These are phyloP conservation scores for Salix purpurea DNA, from an alignment of 345 rosid genomes.

Conservation along the genomic window DNA sequence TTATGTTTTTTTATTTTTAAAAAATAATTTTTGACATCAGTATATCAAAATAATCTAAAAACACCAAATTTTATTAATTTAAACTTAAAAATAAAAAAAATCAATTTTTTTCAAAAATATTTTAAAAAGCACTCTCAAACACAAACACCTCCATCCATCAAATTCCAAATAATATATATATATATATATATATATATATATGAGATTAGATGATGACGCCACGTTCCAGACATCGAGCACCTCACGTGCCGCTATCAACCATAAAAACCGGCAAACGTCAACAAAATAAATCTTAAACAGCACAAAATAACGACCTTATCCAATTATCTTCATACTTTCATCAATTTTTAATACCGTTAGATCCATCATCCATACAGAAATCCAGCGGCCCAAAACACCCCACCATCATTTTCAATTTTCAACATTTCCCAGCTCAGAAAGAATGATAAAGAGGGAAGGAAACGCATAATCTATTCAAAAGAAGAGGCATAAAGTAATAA, in stretches of 20 bases:
- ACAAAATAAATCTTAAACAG: neutral
- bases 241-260: constrained; percentile 16
- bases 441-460: neutral
- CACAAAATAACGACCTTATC: constrained; percentile 28
- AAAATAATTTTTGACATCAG: too few relatives aligned
- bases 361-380: neutral
- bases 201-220: constrained; percentile 6
- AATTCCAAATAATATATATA: neutral
- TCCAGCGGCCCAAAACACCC: neutral
- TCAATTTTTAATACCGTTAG: constrained; percentile 9
- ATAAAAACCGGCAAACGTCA: constrained; percentile 9
- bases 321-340: neutral
- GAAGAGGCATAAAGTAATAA: neutral
- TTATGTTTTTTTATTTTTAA: too few relatives aligned
- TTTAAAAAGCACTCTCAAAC: too few relatives aligned
- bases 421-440: neutral
- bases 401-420: neutral
- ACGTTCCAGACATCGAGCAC: constrained; percentile 9
- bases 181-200: too few relatives aligned
- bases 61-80: too few relatives aligned
- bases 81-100: too few relatives aligned
- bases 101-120: too few relatives aligned
- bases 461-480: neutral
- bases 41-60: too few relatives aligned
- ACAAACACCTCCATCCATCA: neutral